These are phyloP conservation scores for Stachybotrys chartarum DNA, from an alignment of 2,329 filamentous ascomycete species.

Conservation along the genomic window DNA sequence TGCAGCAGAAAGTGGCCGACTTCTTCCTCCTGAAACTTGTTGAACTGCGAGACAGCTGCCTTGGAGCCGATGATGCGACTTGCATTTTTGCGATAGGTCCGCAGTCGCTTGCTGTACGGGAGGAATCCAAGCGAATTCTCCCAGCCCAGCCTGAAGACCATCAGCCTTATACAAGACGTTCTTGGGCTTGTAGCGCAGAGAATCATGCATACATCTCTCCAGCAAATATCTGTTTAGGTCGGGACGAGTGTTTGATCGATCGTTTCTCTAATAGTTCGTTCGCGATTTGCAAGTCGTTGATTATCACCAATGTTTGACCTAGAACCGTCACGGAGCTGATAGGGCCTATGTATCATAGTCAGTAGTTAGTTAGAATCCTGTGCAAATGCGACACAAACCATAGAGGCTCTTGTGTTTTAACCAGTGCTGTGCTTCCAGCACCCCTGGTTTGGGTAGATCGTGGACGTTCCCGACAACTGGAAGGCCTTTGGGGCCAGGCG, in stretches of 20 bases:
- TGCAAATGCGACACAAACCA: not conserved
- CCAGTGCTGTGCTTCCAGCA: not conserved
- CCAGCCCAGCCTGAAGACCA: conserved; percentile 7
- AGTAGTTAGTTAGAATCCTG: not conserved
- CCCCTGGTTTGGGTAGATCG: not conserved
- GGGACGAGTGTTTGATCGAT: conserved; percentile 24
- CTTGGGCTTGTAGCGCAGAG: conserved; percentile 29
- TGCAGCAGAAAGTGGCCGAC: conserved; percentile 34
- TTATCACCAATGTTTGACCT: conserved; percentile 31
- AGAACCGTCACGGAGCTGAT: conserved; percentile 26
- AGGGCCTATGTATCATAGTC: conserved; percentile 32
- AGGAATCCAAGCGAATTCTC: conserved; percentile 24
- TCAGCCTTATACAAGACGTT: conserved; percentile 20
- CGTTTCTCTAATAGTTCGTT: conserved; percentile 29
- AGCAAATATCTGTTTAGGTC: conserved; percentile 14
- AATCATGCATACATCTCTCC: conserved; percentile 4
- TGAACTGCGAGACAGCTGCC: conserved; percentile 26
- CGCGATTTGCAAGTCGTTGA: conserved; percentile 28
- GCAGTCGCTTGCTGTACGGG: conserved; percentile 28
- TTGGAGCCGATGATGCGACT: conserved; percentile 37
- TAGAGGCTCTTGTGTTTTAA: not conserved
- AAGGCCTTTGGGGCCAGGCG: not conserved
- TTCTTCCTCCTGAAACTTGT: conserved; percentile 35
- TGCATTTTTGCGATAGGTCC: conserved; percentile 36
- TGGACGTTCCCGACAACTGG: not conserved